Evolutionary conservation across 2,329 filamentous ascomycete species (phyloP).

Genomic region (Chrysoporthe puriensis): DNA sequence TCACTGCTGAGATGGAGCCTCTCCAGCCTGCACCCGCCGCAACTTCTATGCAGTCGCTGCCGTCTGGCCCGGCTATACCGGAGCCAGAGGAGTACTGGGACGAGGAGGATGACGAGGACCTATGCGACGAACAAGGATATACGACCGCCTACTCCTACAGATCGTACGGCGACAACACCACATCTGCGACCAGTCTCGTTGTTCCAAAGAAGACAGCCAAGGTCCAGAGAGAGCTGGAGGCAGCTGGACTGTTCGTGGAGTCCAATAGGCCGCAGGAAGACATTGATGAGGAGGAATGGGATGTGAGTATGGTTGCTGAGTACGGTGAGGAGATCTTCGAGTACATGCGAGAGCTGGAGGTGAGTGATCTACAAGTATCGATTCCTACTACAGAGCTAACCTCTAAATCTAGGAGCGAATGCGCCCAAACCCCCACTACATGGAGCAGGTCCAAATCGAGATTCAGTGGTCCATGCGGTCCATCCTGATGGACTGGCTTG

Average conservation of each 20-base stretch:
- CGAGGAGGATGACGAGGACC: conserved; percentile 73
- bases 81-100: conserved; percentile 77
- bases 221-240: conserved; percentile 72
- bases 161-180: conserved; percentile 69
- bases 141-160: conserved; percentile 76
- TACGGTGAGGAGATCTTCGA: conserved; percentile 95
- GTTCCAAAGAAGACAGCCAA: conserved; percentile 73
- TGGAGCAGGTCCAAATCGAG: conserved; percentile 88
- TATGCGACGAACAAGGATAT: conserved; percentile 70
- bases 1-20: conserved; percentile 14
- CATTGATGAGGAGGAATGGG: conserved; percentile 85
- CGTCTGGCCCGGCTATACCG: conserved; percentile 34
- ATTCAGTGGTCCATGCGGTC: conserved; percentile 99
- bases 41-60: not conserved
- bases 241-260: conserved; percentile 68
- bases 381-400: conserved; percentile 30
- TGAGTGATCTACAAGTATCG: conserved; percentile 44
- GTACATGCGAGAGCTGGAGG: conserved; percentile 90
- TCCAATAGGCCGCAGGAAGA: conserved; percentile 70
- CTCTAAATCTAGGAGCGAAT: conserved; percentile 32
- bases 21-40: conserved; percentile 28
- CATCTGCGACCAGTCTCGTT: conserved; percentile 61
- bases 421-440: conserved; percentile 89
- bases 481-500: conserved; percentile 96
- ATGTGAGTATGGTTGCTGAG: conserved; percentile 96